Evolutionary conservation across 1,284 basidiomycete genomes (phyloP), one percentile per base, ranked within the genome.

Genomic region (Leccinum ponderosum): DNA sequence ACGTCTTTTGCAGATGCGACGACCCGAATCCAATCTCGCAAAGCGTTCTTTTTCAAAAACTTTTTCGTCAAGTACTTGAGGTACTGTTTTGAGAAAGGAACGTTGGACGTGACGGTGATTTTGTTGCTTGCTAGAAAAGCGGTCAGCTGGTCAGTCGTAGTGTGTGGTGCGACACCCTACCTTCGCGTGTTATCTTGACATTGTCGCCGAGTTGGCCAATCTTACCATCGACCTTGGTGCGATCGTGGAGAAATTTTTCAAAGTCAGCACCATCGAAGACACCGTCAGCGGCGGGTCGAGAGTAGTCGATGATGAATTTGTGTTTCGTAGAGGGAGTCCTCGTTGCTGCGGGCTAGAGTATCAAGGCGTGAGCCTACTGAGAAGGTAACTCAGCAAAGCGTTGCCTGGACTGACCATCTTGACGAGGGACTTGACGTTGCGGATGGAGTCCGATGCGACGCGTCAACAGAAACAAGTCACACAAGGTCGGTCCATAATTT

Each of bases 281-380:
- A 73, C 89, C 89, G 78, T 97, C 94, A 66, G 84, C 81, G 59
- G 93, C 95, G 65, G 96, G 96, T 73, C 92, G 93, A 57, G 93
- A 93, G 85, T 93, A 97, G 87, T 97, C 95, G 77, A 98, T 87
- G 77, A 90, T 83, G 81, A 95, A 97, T 81, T 94, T 97, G 85
- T 95, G 91, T 81, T 91, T 93, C 61, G 84, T 76, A 71, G 85
- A 79, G 61, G 77, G 20, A 69, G 84, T 76, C 81, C 94, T 95
- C 80, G 84, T 81, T 73, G 89, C 71, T 71, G 87, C 73, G 73
- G 88, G 83, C 87, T 90, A 82, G 58, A 77, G 63, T 66, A 70
- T 68, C 71, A 72, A 74, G 69, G 71, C 78, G 77, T 91, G 69
- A 92, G 90, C 91, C 91, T 93, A 93, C 90, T 93, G 90, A 93